Conservation (phyloP, 352 stramenopile genomes). For the Phytophthora sansomeana region DNA sequence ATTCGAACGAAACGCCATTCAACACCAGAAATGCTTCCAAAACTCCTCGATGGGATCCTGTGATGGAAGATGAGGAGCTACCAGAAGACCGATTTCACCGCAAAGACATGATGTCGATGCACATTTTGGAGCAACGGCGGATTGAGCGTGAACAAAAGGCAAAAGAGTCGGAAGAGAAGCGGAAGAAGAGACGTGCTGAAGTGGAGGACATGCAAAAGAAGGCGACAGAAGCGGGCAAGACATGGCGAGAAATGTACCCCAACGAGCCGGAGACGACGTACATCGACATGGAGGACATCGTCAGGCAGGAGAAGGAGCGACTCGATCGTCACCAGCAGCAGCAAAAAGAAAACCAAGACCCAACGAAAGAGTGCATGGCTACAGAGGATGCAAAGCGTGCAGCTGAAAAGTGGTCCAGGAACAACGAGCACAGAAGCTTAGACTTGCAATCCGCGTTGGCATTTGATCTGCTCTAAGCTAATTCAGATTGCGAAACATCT, state of each 20-base stretch:
- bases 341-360: slow-evolving; percentile 26
- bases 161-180: slow-evolving; percentile 64
- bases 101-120: slow-evolving; percentile 89
- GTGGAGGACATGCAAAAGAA: slow-evolving; percentile 64
- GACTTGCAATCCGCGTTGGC: slow-evolving; percentile 67
- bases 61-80: slow-evolving; percentile 79
- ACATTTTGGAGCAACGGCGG: slow-evolving; percentile 79
- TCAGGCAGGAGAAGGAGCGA: slow-evolving; percentile 54
- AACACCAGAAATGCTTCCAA: neutral
- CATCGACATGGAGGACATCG: slow-evolving; percentile 77
- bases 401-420: slow-evolving; percentile 62
- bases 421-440: slow-evolving; percentile 39
- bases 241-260: slow-evolving; percentile 84
- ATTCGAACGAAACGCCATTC: slow-evolving; percentile 1
- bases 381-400: slow-evolving; percentile 55
- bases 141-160: slow-evolving; percentile 67
- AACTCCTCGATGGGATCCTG: slow-evolving; percentile 58
- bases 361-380: slow-evolving; percentile 30
- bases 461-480: slow-evolving; percentile 67
- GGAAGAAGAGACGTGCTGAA: slow-evolving; percentile 48
- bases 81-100: slow-evolving; percentile 83
- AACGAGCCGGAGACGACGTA: slow-evolving; percentile 81
- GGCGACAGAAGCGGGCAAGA: slow-evolving; percentile 65
- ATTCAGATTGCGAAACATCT: slow-evolving; percentile 11
- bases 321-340: slow-evolving; percentile 41